Evolutionary conservation across 331 rosid genomes (phyloP), one percentile per base, ranked within the genome.

Genomic region (Stylosanthes scabra): DNA sequence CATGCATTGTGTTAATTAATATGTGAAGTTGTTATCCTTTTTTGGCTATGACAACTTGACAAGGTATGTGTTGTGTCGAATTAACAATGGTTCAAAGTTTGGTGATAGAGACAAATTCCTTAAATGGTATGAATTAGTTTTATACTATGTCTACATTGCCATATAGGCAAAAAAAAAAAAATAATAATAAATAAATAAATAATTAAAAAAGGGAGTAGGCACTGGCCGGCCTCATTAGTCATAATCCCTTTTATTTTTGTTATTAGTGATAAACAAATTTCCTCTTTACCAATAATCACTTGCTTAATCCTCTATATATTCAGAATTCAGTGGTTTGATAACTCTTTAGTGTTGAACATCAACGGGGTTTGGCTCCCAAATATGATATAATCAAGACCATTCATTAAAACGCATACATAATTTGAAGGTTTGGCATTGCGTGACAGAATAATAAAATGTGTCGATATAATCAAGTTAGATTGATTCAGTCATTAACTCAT

Each of bases 71-170:
- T 60, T 8, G 9, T 60, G 75, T 70, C 16, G 57, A 3, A 31
- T 41, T 63, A 80, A 68, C 77, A 63, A 49, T 66, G 61, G 78
- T 82, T 67, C 71, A 49, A 10, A 59, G 77, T 55, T 83, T 55
- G 74, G 13, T 20, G 84, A 83, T 49, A 37, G 74, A 69, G 84
- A 83, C 84, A 83, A 75, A 76, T 79, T 77, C 70, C 55, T 75
- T 47, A 71, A 66, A 47, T 83, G 80, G 80, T 52, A 57, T 76
- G 82, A 83, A 82, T 83, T 80, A 82, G 77, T 70, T 74, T 79
- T 70, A 81, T 79, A 75, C 81, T 79, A 79, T 83, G 81, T n/a
- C n/a, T n/a, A n/a, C n/a, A n/a, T n/a, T n/a, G n/a, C n/a, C n/a
- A n/a, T n/a, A n/a, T n/a, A n/a, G n/a, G n/a, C n/a, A n/a, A n/a